Percentiles rank a stretch among this genome's conserved stretches.
Conservation (phyloP, 202 grass and related monocot genomes). For the Panicum virgatum region DNA sequence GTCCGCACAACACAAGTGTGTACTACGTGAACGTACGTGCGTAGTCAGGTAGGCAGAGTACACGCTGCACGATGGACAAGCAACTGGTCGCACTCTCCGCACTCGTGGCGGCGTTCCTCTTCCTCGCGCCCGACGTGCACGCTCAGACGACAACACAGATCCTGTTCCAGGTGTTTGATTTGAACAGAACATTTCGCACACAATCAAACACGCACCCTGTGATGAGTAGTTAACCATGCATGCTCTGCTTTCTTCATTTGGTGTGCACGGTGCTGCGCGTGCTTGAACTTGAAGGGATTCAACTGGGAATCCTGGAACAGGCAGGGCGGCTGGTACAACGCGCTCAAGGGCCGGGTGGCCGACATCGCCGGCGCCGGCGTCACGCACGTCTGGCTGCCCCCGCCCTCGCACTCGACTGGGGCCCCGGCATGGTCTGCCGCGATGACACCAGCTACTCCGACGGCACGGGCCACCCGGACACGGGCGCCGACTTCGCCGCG, state of each 20-base stretch:
- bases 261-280: not conserved
- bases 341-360: slow-evolving; percentile 36
- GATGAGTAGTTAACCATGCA: not conserved
- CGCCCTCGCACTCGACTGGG: slow-evolving; percentile 87
- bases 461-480: slow-evolving; percentile 71
- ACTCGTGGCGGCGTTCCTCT: not conserved
- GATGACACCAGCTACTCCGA: slow-evolving; percentile 76
- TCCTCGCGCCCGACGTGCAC: not conserved
- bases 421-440: slow-evolving; percentile 72
- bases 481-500: slow-evolving; percentile 48
- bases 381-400: slow-evolving; percentile 82
- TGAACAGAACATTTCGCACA: not conserved
- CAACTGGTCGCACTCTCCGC: not conserved
- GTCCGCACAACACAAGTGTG: slow-evolving; percentile 3
- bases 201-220: not conserved
- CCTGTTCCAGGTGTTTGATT: slow-evolving; percentile 33
- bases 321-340: slow-evolving; percentile 75
- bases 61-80: slow-evolving; percentile 9
- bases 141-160: slow-evolving; percentile 29
- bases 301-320: slow-evolving; percentile 92
- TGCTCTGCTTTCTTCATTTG: not conserved
- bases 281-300: slow-evolving; percentile 49
- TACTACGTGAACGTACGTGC: too few relatives aligned
- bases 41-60: not conserved
- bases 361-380: slow-evolving; percentile 60